Conservation (phyloP, 2,329 filamentous ascomycete genomes). For the Dryadomyces quercivorus region DNA sequence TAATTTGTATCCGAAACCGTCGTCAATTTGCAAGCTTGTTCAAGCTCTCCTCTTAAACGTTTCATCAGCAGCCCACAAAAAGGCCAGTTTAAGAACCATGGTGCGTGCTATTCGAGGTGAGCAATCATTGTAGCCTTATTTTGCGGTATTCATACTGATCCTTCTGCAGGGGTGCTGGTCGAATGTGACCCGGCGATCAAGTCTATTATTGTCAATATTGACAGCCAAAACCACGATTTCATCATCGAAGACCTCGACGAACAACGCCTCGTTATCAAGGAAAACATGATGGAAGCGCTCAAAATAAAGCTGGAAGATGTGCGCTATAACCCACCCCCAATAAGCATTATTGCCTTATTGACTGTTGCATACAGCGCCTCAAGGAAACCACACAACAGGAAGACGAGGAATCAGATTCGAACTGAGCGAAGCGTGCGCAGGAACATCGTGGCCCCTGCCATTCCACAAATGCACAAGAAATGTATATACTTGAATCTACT, state of each 20-base stretch:
- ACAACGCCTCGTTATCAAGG: slow-evolving; percentile 62
- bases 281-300: slow-evolving; percentile 55
- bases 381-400: slow-evolving; percentile 20
- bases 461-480: not conserved
- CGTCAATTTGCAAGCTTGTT: no score
- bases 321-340: slow-evolving; percentile 13
- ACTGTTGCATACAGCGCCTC: slow-evolving; percentile 13
- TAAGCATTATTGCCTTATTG: not conserved
- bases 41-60: slow-evolving; percentile 13
- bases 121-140: not conserved
- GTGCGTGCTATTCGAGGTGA: slow-evolving; percentile 12
- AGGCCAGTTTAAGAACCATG: slow-evolving; percentile 5
- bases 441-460: not conserved
- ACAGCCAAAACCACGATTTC: slow-evolving; percentile 56
- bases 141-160: not conserved
- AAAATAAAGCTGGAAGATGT: slow-evolving; percentile 60
- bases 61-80: not conserved
- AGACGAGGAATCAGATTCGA: slow-evolving; percentile 17
- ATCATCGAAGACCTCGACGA: slow-evolving; percentile 76
- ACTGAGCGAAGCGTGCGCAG: slow-evolving; percentile 1
- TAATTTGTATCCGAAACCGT: no score
- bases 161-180: slow-evolving; percentile 50
- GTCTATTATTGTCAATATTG: slow-evolving; percentile 69
- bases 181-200: slow-evolving; percentile 82
- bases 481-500: not conserved